Conservation (phyloP, 257 asterid species). For the Solanum habrochaites region DNA sequence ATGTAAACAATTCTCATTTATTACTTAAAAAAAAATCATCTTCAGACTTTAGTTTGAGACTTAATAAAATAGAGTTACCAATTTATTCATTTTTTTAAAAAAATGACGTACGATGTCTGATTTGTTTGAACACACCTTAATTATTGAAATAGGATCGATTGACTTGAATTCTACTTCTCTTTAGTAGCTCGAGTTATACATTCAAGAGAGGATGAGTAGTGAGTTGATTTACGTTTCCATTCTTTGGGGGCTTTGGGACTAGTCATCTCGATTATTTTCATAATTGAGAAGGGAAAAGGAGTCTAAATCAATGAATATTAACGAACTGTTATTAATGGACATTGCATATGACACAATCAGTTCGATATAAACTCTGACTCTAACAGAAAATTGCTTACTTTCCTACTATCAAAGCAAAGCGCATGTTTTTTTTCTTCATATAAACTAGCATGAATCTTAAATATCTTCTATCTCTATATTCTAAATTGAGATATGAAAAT, state of each 20-base stretch:
- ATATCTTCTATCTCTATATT: background rate
- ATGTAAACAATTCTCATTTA: background rate
- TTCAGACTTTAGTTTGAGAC: background rate
- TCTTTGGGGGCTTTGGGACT: background rate
- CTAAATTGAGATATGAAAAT: background rate
- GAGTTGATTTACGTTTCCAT: background rate
- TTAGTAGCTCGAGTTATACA: background rate
- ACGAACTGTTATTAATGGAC: background rate
- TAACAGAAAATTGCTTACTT: background rate
- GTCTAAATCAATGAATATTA: background rate
- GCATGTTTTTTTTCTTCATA: background rate
- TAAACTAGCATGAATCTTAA: background rate
- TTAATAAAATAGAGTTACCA: background rate
- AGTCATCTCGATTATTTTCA: background rate
- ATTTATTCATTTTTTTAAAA: background rate
- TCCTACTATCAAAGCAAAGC: background rate
- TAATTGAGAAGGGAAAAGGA: background rate
- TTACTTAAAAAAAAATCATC: background rate
- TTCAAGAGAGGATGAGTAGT: background rate
- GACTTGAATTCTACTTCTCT: background rate
- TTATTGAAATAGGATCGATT: background rate
- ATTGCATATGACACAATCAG: background rate
- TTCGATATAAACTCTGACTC: background rate
- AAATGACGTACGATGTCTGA: rapidly evolving
- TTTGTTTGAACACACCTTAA: background rate